Conservation (phyloP, 2,329 filamentous ascomycete species). For the Xylaria sp. region DNA sequence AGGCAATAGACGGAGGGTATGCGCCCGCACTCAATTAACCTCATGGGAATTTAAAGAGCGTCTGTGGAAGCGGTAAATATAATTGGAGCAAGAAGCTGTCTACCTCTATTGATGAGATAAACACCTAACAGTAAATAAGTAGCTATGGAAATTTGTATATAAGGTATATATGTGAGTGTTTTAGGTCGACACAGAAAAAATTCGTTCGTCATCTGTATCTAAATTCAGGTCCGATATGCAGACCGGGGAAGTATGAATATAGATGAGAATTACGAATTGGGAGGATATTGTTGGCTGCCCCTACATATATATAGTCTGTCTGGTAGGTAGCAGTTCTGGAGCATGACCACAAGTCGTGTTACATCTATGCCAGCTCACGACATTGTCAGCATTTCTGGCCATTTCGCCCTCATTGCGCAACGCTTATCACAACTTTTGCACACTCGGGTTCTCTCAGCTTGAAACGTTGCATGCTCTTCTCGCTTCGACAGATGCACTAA, state of each 20-base stretch:
- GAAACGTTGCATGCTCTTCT: conserved; percentile 14
- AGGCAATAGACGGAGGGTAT: conserved; percentile 45
- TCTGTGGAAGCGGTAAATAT: not conserved
- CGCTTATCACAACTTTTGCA: conserved; percentile 11
- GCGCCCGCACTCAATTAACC: conserved; percentile 36
- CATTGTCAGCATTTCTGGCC: conserved; percentile 6
- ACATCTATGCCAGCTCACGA: conserved; percentile 8
- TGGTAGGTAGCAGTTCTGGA: conserved; percentile 24
- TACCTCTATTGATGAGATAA: not conserved
- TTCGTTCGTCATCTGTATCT: not conserved
- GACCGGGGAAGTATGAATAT: not conserved
- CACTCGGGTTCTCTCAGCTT: conserved; percentile 17
- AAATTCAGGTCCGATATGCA: not conserved
- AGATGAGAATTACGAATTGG: conserved; percentile 25
- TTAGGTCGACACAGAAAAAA: not conserved
- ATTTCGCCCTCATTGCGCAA: conserved; percentile 22
- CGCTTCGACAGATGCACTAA: conserved; percentile 31
- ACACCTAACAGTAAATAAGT: not conserved
- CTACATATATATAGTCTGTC: conserved; percentile 38
- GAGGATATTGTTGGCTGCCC: conserved; percentile 14
- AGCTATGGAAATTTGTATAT: not conserved
- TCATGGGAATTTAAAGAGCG: not conserved
- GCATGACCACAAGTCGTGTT: conserved; percentile 10
- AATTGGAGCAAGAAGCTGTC: not conserved
- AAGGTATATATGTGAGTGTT: not conserved